Percentiles rank a stretch among this genome's conserved stretches.
Conservation (phyloP, 169 alveolate species). For the Babesia bigemina region DNA sequence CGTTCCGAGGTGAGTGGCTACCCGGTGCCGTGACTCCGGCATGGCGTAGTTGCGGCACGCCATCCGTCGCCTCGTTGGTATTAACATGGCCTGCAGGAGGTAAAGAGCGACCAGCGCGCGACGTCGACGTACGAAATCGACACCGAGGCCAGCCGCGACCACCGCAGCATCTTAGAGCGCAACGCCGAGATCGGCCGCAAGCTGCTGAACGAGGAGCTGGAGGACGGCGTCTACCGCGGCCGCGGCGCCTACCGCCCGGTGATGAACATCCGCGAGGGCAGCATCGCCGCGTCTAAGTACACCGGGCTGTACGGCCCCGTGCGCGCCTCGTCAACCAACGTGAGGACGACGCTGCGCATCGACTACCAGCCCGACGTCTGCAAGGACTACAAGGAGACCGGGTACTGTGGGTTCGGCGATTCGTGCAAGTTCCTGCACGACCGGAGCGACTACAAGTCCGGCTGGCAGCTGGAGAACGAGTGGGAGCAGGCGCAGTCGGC, state of each 20-base stretch:
- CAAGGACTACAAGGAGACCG: conserved; percentile 97
- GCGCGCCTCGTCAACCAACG: conserved; percentile 83
- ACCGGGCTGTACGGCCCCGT: conserved; percentile 90
- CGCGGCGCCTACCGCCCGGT: conserved; percentile 83
- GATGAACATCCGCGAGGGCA: conserved; percentile 78
- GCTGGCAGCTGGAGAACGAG: conserved; percentile 94
- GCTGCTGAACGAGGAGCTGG: conserved; percentile 80
- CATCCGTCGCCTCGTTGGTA: neutral
- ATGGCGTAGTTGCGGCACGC: neutral
- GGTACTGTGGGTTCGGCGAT: conserved; percentile 97
- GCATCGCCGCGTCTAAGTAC: conserved; percentile 79
- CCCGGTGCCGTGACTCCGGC: neutral
- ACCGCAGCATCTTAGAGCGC: conserved; percentile 83
- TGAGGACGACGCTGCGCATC: conserved; percentile 89
- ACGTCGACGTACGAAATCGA: conserved; percentile 78
- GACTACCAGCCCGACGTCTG: conserved; percentile 97
- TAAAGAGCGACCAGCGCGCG: conserved; percentile 48
- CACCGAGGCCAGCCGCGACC: conserved; percentile 75
- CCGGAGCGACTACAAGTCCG: conserved; percentile 94
- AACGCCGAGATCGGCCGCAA: conserved; percentile 80
- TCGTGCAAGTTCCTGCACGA: conserved; percentile 96
- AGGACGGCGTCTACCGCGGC: conserved; percentile 83
- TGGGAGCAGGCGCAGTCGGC: conserved; percentile 86
- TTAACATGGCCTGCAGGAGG: conserved; percentile 4
- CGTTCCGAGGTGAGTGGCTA: conserved; percentile 25